These are phyloP conservation scores for Penicillium manginii DNA, from an alignment of 495 filamentous ascomycete genomes.

Conservation along the genomic window DNA sequence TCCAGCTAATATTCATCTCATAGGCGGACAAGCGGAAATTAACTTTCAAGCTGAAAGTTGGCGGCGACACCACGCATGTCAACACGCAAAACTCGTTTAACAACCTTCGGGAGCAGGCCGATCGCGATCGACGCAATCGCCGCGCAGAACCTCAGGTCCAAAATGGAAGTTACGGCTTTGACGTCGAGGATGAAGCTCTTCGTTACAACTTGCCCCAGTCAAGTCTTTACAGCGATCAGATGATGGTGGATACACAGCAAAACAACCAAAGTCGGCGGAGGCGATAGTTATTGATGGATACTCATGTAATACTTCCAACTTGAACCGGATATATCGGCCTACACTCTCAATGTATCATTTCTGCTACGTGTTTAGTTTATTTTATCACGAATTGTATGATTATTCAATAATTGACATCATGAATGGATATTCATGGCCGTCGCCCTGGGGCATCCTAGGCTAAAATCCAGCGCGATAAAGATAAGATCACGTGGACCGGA, in stretches of 20 bases:
- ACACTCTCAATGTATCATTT: neutral
- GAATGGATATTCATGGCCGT: no score
- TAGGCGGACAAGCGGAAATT: constrained; percentile 88
- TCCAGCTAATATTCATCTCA: constrained; percentile 23
- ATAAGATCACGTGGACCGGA: constrained; percentile 37
- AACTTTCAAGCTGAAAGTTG: constrained; percentile 70
- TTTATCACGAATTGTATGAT: constrained; percentile 34
- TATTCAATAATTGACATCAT: constrained; percentile 5
- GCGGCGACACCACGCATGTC: constrained; percentile 30
- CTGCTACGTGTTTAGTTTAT: neutral
- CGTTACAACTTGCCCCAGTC: constrained; percentile 7
- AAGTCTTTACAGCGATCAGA: constrained; percentile 47
- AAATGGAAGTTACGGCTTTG: constrained; percentile 66
- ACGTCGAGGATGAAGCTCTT: constrained; percentile 36
- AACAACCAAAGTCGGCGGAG: constrained; percentile 22
- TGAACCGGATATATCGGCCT: neutral
- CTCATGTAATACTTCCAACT: neutral
- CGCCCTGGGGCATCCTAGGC: no score
- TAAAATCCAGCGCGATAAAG: constrained; percentile 26
- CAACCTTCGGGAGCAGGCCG: constrained; percentile 49
- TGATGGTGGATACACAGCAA: constrained; percentile 44
- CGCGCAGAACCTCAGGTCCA: constrained; percentile 54
- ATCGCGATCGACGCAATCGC: constrained; percentile 49
- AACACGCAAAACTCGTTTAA: constrained; percentile 41
- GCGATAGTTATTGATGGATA: neutral